Percentiles rank a stretch among this genome's conserved stretches.
Conservation (phyloP, 176 grass and related monocot species). For the Oryza nivara region DNA sequence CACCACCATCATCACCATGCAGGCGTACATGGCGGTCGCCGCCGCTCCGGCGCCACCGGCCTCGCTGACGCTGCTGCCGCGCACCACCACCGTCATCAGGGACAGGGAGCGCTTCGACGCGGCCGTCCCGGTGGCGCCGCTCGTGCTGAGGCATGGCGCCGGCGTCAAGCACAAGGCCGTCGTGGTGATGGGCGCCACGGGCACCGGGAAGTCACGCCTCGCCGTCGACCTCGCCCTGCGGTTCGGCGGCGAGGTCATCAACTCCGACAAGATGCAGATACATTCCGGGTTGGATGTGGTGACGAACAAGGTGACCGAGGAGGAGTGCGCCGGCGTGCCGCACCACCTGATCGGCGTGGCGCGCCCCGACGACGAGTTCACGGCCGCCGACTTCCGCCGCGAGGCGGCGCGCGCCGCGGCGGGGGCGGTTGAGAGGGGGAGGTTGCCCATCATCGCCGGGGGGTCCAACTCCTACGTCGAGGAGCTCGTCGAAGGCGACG, state of each 20-base stretch:
- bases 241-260: conserved; percentile 75
- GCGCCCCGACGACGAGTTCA: conserved; percentile 75
- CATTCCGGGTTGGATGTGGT: conserved; percentile 59
- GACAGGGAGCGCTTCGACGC: conserved; percentile 23
- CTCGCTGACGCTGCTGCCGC: conserved; percentile 13
- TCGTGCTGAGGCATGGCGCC: conserved; percentile 29
- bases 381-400: conserved; percentile 60
- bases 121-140: not conserved
- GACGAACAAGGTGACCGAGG: conserved; percentile 72
- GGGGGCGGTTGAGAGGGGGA: not conserved
- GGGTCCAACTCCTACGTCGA: conserved; percentile 93
- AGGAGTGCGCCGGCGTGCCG: conserved; percentile 62
- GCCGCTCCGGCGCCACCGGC: conserved; percentile 9
- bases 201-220: conserved; percentile 85
- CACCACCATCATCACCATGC: not conserved
- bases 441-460: conserved; percentile 74
- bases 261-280: conserved; percentile 93
- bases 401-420: conserved; percentile 53
- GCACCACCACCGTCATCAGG: conserved; percentile 14
- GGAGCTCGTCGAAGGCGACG: conserved; percentile 70
- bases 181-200: conserved; percentile 84
- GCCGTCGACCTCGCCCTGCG: conserved; percentile 74
- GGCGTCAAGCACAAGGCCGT: conserved; percentile 66
- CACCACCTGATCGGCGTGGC: conserved; percentile 79
- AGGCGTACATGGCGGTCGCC: conserved; percentile 27